phyloP scores from a whole-genome alignment of 2,329 filamentous ascomycete genomes.

The Chaetomium olivaceum region DNA sequence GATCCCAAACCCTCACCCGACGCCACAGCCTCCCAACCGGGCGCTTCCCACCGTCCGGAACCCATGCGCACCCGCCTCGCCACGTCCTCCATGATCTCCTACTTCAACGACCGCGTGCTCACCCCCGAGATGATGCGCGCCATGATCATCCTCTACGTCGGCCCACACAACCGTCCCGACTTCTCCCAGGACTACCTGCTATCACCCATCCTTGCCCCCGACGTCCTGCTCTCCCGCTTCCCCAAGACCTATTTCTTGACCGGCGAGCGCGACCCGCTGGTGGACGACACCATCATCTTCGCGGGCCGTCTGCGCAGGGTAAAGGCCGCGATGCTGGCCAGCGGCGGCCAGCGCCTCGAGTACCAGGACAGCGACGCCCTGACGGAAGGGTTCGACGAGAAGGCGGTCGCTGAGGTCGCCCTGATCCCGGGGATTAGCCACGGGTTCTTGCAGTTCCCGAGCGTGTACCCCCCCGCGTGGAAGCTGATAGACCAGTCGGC shows the following conservation, averaged over 20 bases:
- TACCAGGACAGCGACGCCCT: conserved; percentile 46
- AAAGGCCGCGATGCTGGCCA: conserved; percentile 58
- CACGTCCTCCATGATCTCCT: conserved; percentile 96
- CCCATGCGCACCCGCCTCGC: conserved; percentile 81
- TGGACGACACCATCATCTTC: conserved; percentile 97
- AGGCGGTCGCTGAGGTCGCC: conserved; percentile 76
- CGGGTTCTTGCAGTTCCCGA: conserved; percentile 89
- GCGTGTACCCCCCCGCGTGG: conserved; percentile 87
- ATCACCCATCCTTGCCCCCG: conserved; percentile 85
- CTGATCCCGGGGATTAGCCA: conserved; percentile 88
- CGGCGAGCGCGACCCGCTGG: conserved; percentile 89
- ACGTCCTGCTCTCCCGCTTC: conserved; percentile 78
- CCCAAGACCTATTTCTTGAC: conserved; percentile 94
- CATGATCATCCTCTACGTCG: conserved; percentile 98
- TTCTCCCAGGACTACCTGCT: conserved; percentile 90
- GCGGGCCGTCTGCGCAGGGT: conserved; percentile 83
- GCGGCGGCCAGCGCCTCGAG: conserved; percentile 56
- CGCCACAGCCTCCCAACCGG: conserved; percentile 17
- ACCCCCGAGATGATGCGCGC: conserved; percentile 98
- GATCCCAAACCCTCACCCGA: not conserved
- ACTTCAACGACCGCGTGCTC: conserved; percentile 93
- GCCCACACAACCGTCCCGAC: conserved; percentile 88
- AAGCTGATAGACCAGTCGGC: conserved; percentile 78
- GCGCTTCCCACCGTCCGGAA: conserved; percentile 54
- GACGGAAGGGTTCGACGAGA: conserved; percentile 64